Conservation (phyloP, 345 rosid genomes). For the Populus tremula region DNA sequence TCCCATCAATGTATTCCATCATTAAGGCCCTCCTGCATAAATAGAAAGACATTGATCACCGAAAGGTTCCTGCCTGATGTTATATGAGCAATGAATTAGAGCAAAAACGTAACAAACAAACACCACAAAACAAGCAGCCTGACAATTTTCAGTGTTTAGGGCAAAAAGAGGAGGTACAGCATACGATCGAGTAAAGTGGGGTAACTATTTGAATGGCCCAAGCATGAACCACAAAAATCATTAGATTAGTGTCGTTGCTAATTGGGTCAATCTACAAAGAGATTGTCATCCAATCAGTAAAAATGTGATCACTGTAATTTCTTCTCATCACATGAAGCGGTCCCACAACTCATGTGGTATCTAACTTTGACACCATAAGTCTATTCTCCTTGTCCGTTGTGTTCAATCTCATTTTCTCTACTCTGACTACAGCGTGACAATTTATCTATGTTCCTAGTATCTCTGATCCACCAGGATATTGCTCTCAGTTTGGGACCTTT, state of each 20-base stretch:
- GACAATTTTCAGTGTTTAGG: neutral
- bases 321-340: neutral
- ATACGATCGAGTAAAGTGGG: neutral
- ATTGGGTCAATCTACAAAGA: neutral
- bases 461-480: neutral
- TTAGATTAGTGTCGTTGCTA: neutral
- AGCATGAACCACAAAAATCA: neutral
- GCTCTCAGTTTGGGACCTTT: neutral
- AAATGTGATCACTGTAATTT: neutral
- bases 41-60: slow-evolving; percentile 4
- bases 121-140: neutral
- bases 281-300: neutral
- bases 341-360: neutral
- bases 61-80: slow-evolving; percentile 1
- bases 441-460: neutral
- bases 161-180: neutral
- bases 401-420: slow-evolving; percentile 7
- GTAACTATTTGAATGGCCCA: neutral
- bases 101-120: neutral
- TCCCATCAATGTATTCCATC: slow-evolving; percentile 91
- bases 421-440: neutral
- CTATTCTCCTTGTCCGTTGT: slow-evolving; percentile 1
- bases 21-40: slow-evolving; percentile 63
- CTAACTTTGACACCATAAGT: neutral
- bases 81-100: slow-evolving; percentile 10